Percentiles rank a stretch among this genome's conserved stretches.
These are phyloP conservation scores for Centrapalus pauciflorus DNA, from an alignment of 129 eudicot genomes.

Conservation along the genomic window DNA sequence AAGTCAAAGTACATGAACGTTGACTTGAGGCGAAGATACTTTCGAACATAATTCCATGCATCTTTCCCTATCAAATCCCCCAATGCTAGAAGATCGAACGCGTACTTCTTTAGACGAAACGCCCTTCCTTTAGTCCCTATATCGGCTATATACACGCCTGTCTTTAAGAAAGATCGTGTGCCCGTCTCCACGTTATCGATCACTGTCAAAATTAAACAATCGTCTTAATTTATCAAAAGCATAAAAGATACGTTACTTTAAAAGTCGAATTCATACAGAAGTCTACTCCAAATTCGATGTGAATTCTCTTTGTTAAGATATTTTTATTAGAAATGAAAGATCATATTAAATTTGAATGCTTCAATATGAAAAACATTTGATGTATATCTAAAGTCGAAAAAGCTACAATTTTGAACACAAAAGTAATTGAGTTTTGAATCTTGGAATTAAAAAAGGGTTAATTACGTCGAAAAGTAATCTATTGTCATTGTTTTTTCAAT, in stretches of 20 bases:
- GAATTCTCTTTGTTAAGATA: too few relatives aligned
- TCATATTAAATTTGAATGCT: not conserved
- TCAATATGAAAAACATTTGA: not conserved
- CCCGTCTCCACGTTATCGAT: slow-evolving; percentile 74
- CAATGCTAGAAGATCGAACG: slow-evolving; percentile 78
- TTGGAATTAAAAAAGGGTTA: too few relatives aligned
- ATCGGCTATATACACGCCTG: slow-evolving; percentile 67
- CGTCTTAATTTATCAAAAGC: not conserved
- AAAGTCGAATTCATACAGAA: not conserved
- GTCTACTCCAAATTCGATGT: not conserved
- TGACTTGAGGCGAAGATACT: slow-evolving; percentile 63
- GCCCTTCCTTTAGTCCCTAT: slow-evolving; percentile 64
- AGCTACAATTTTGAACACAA: not conserved
- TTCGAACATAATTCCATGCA: slow-evolving; percentile 60
- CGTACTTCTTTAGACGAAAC: slow-evolving; percentile 56
- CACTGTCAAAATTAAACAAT: slow-evolving; percentile 35
- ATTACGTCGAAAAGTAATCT: too few relatives aligned
- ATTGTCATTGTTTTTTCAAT: too few relatives aligned
- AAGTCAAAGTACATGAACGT: slow-evolving; percentile 87
- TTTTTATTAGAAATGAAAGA: not conserved
- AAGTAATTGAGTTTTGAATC: not conserved
- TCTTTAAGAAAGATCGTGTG: slow-evolving; percentile 69
- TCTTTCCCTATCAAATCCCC: slow-evolving; percentile 79
- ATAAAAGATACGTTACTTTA: not conserved
- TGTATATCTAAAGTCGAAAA: not conserved